Percentiles rank a stretch among this genome's conserved stretches.
Conservation (phyloP, 2,329 filamentous ascomycete species). For the Talaromyces sp. region DNA sequence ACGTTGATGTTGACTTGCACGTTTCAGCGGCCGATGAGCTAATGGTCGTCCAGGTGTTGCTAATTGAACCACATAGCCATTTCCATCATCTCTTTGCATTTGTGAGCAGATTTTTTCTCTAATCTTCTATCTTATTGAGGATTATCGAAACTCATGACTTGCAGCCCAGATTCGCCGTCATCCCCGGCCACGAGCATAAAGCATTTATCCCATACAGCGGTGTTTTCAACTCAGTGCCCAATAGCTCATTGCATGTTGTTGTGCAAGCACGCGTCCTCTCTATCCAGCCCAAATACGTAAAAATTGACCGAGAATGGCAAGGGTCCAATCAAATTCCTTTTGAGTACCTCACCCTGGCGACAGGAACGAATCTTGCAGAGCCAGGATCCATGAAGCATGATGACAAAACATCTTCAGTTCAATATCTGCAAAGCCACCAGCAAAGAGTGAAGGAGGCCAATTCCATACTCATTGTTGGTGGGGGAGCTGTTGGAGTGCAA, state of each 20-base stretch:
- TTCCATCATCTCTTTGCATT: conserved; percentile 38
- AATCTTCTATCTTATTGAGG: neutral
- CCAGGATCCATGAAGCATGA: conserved; percentile 33
- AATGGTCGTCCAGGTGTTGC: conserved; percentile 25
- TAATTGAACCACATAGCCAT: conserved; percentile 35
- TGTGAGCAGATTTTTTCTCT: conserved; percentile 20
- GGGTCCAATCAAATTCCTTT: conserved; percentile 30
- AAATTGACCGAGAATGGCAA: conserved; percentile 36
- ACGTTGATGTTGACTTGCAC: neutral
- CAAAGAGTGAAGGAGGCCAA: conserved; percentile 27
- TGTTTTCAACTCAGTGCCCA: conserved; percentile 27
- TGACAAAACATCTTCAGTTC: conserved; percentile 32
- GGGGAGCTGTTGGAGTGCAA: conserved; percentile 51
- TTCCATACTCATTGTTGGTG: conserved; percentile 41
- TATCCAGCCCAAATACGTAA: conserved; percentile 26
- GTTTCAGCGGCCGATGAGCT: conserved; percentile 1
- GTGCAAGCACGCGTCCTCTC: conserved; percentile 34
- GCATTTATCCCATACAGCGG: conserved; percentile 35
- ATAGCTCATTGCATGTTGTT: conserved; percentile 26
- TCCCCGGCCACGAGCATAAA: conserved; percentile 36
- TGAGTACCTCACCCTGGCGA: conserved; percentile 34
- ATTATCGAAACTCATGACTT: neutral
- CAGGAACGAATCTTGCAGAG: conserved; percentile 32
- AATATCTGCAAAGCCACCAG: conserved; percentile 34
- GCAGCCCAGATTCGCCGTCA: conserved; percentile 33